phyloP scores from a whole-genome alignment of 1,284 basidiomycete species.

The Bjerkandera adusta region DNA sequence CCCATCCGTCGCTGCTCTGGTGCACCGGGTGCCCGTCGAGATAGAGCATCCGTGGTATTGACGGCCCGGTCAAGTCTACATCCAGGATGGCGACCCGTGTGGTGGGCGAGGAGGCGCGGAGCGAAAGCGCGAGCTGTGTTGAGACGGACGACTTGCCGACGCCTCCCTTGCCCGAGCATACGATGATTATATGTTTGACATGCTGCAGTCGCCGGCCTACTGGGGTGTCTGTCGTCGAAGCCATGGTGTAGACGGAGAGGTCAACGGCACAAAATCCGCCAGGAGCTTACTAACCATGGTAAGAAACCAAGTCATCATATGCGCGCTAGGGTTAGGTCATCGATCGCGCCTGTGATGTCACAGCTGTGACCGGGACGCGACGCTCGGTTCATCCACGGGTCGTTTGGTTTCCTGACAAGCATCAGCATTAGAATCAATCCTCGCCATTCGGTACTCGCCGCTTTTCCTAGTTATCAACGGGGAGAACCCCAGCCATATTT shows the following conservation, averaged over 20 bases:
- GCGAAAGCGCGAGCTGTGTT: slow-evolving; percentile 88
- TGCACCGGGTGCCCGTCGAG: slow-evolving; percentile 86
- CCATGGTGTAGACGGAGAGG: slow-evolving; percentile 32
- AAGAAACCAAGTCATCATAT: too few relatives aligned
- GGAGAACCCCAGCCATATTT: too few relatives aligned
- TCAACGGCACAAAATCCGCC: too few relatives aligned
- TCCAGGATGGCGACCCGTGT: slow-evolving; percentile 89
- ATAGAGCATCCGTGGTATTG: slow-evolving; percentile 96
- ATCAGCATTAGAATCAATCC: too few relatives aligned
- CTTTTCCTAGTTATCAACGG: too few relatives aligned
- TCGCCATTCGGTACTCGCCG: too few relatives aligned
- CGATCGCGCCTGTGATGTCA: too few relatives aligned
- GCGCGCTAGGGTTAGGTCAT: too few relatives aligned
- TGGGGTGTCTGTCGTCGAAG: slow-evolving; percentile 43
- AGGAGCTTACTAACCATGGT: too few relatives aligned
- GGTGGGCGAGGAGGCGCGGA: slow-evolving; percentile 65
- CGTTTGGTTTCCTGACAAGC: too few relatives aligned
- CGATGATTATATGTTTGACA: slow-evolving; percentile 89
- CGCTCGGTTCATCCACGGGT: too few relatives aligned
- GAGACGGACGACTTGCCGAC: slow-evolving; percentile 98
- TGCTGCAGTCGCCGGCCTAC: slow-evolving; percentile 61
- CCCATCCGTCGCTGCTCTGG: slow-evolving; percentile 96
- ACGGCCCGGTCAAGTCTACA: slow-evolving; percentile 95
- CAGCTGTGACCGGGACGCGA: too few relatives aligned
- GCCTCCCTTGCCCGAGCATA: slow-evolving; percentile 95